Evolutionary conservation across 2,329 filamentous ascomycete species (phyloP).

Genomic region (Emmonsiellopsis sp.): DNA sequence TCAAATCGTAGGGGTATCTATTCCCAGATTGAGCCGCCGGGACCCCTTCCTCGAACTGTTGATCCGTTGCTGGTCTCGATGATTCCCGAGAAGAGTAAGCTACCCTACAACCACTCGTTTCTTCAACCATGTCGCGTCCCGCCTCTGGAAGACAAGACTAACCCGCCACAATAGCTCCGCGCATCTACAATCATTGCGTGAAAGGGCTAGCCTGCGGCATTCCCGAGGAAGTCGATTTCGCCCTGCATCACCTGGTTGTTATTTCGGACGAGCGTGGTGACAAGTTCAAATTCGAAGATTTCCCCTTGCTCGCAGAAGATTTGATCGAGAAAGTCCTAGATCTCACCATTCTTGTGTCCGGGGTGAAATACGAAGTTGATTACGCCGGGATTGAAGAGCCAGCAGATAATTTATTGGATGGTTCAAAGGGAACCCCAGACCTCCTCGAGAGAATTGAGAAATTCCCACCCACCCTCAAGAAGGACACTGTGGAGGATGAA

Average conservation of each 20-base stretch:
- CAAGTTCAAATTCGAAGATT: slow-evolving; percentile 91
- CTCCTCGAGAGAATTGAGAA: slow-evolving; percentile 62
- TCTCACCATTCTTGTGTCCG: slow-evolving; percentile 67
- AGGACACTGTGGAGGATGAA: slow-evolving; percentile 61
- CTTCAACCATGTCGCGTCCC: background rate
- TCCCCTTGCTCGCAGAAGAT: slow-evolving; percentile 78
- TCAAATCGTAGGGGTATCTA: slow-evolving; percentile 34
- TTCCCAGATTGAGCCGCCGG: slow-evolving; percentile 21
- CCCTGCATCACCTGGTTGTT: slow-evolving; percentile 84
- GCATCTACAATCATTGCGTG: slow-evolving; percentile 84
- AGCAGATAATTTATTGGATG: slow-evolving; percentile 51
- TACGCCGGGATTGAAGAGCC: slow-evolving; percentile 54
- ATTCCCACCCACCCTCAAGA: slow-evolving; percentile 50
- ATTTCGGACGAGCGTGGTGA: slow-evolving; percentile 92
- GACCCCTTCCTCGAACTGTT: slow-evolving; percentile 20
- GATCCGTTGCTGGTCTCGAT: slow-evolving; percentile 27
- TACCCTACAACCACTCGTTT: background rate
- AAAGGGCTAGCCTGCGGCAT: slow-evolving; percentile 74
- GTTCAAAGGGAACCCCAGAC: slow-evolving; percentile 57
- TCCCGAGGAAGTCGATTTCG: slow-evolving; percentile 78
- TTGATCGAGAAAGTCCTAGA: slow-evolving; percentile 77
- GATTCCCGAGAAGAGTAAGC: slow-evolving; percentile 5
- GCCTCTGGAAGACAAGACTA: background rate
- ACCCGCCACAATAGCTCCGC: slow-evolving; percentile 19
- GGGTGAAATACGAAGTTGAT: slow-evolving; percentile 70